phyloP scores from a whole-genome alignment of 768 basidiomycete species.

The Mycena galericulata region DNA sequence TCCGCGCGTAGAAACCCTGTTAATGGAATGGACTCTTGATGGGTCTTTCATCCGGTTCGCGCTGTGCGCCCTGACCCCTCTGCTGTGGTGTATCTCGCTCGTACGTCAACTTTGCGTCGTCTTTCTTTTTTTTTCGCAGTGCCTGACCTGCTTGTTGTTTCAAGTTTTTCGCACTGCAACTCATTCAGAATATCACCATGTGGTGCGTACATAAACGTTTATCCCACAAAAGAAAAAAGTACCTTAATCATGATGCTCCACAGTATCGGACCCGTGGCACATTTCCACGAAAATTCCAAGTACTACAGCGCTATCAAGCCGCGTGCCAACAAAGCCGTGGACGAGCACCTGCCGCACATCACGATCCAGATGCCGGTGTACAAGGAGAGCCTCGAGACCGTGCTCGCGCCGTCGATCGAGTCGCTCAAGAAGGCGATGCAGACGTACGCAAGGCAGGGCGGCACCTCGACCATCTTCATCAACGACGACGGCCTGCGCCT shows the following conservation, averaged over 20 bases:
- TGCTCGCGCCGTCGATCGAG: constrained; percentile 79
- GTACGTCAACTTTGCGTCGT: constrained; percentile 43
- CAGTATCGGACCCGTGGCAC: constrained; percentile 81
- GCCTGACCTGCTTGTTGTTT: neutral
- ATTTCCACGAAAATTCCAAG: constrained; percentile 82
- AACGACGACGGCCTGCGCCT: constrained; percentile 83
- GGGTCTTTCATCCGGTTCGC: constrained; percentile 68
- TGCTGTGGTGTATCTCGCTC: constrained; percentile 82
- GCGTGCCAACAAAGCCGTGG: constrained; percentile 56
- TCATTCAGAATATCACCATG: constrained; percentile 76
- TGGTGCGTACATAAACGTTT: constrained; percentile 65
- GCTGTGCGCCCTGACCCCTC: constrained; percentile 68
- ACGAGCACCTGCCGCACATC: constrained; percentile 75
- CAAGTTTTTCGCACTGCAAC: constrained; percentile 87
- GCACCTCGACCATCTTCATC: constrained; percentile 79
- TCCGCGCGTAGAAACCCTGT: constrained; percentile 51
- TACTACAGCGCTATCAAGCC: constrained; percentile 83
- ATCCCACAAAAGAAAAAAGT: no score
- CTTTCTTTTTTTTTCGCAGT: constrained; percentile 32
- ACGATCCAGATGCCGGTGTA: constrained; percentile 90
- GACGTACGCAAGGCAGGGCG: constrained; percentile 88
- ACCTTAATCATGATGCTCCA: constrained; percentile 56
- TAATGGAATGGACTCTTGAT: constrained; percentile 80
- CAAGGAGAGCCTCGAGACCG: constrained; percentile 79
- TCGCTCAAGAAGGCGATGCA: constrained; percentile 87